Conservation (phyloP, 225 moss, liverwort and hornwort genomes). For the Anthoceros angustus region DNA sequence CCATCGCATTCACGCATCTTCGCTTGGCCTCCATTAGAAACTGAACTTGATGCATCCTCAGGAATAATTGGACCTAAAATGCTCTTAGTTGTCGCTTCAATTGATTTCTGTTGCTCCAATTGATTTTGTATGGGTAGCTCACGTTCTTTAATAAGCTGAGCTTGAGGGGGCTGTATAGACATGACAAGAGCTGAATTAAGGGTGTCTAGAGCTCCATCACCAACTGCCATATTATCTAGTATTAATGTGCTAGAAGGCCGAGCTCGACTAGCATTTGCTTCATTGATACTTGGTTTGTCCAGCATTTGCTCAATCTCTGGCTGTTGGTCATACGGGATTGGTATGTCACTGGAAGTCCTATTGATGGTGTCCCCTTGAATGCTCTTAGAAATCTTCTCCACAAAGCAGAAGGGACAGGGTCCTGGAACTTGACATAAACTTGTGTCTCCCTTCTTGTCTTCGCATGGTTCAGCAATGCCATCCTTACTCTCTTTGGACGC, state of each 20-base stretch:
- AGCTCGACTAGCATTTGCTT: no score
- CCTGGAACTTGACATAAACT: not conserved
- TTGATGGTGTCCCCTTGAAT: not conserved
- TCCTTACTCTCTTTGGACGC: no score
- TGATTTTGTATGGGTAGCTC: not conserved
- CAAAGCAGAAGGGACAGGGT: slow-evolving; percentile 2
- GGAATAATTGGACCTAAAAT: no score
- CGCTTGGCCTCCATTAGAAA: no score
- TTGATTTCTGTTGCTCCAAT: not conserved
- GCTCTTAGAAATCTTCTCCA: not conserved
- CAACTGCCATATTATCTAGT: not conserved
- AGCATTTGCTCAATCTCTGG: not conserved
- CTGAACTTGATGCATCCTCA: no score
- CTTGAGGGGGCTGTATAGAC: not conserved
- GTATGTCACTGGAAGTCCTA: not conserved
- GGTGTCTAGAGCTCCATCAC: not conserved
- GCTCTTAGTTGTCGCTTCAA: not conserved
- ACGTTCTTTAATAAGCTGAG: not conserved
- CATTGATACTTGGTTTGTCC: no score
- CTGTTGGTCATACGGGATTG: not conserved
- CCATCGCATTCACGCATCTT: no score
- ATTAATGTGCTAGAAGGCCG: no score
- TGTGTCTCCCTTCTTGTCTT: no score
- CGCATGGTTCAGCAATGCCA: no score
- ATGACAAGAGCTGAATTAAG: not conserved